Conservation (phyloP, 23 red algal species). For the Gracilaria caudata region DNA sequence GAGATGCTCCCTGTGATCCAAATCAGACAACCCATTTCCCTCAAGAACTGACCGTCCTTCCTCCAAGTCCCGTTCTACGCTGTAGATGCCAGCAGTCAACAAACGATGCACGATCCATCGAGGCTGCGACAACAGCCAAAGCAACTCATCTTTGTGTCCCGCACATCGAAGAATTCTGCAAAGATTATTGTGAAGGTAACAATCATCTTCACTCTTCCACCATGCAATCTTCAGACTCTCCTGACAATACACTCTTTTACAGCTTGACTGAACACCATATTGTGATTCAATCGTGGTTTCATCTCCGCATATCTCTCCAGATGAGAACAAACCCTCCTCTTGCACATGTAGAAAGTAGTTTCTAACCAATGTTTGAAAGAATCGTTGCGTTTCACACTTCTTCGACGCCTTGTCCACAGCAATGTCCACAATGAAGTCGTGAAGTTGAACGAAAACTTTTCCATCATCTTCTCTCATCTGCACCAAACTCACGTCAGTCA, state of each 20-base stretch:
- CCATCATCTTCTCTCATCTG: background rate
- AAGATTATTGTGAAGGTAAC: slow-evolving; percentile 11
- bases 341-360: background rate
- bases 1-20: background rate
- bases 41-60: background rate
- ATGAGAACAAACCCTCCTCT: no score
- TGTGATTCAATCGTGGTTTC: no score
- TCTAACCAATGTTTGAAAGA: background rate
- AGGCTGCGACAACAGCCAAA: background rate
- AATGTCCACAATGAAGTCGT: background rate
- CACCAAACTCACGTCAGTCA: background rate
- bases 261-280: no score
- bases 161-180: background rate
- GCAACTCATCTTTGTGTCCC: background rate
- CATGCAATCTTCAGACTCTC: background rate
- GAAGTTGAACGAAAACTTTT: background rate
- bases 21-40: background rate
- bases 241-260: no score
- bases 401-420: background rate
- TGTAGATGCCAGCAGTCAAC: background rate
- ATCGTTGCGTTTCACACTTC: background rate
- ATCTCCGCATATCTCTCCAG: no score
- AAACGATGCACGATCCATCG: background rate
- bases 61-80: background rate
- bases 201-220: background rate